A percentile compares a stretch with the other conserved stretches of the same genome.
phyloP scores from a whole-genome alignment of 163 green algal species.

The Prototheca wickerhamii region DNA sequence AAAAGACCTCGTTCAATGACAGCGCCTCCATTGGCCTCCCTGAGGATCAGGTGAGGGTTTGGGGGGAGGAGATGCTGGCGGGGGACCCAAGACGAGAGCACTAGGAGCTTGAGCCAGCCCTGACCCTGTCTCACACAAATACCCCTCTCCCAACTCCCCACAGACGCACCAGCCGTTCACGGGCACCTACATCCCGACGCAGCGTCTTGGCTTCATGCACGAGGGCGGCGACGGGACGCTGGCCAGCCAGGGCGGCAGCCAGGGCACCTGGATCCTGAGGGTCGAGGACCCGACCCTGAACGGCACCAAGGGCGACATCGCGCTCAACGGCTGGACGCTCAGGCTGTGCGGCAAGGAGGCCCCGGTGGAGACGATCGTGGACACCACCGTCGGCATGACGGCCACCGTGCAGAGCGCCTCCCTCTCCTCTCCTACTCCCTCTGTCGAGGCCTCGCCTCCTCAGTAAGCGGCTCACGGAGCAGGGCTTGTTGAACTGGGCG shows the following conservation, averaged over 20 bases:
- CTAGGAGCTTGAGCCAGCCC: too few relatives aligned
- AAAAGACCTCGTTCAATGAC: constrained; percentile 21
- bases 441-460: background rate
- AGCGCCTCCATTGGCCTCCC: constrained; percentile 4
- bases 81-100: background rate
- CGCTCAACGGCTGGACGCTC: constrained; percentile 22
- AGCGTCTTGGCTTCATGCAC: constrained; percentile 17
- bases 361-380: too few relatives aligned
- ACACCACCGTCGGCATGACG: too few relatives aligned
- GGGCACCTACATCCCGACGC: constrained; percentile 15
- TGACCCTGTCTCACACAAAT: background rate
- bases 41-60: background rate
- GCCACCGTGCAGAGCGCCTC: too few relatives aligned
- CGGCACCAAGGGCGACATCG: constrained; percentile 12
- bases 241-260: constrained; percentile 8
- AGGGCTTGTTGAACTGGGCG: too few relatives aligned
- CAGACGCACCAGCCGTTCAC: constrained; percentile 17
- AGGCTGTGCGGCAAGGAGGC: constrained; percentile 8
- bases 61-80: background rate
- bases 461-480: background rate
- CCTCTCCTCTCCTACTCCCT: too few relatives aligned
- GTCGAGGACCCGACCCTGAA: constrained; percentile 18
- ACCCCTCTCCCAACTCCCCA: background rate
- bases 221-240: constrained; percentile 4
- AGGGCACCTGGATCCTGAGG: constrained; percentile 19